Evolutionary conservation across 2,329 filamentous ascomycete genomes (phyloP).

Genomic region (Sclerotinia spermophila): DNA sequence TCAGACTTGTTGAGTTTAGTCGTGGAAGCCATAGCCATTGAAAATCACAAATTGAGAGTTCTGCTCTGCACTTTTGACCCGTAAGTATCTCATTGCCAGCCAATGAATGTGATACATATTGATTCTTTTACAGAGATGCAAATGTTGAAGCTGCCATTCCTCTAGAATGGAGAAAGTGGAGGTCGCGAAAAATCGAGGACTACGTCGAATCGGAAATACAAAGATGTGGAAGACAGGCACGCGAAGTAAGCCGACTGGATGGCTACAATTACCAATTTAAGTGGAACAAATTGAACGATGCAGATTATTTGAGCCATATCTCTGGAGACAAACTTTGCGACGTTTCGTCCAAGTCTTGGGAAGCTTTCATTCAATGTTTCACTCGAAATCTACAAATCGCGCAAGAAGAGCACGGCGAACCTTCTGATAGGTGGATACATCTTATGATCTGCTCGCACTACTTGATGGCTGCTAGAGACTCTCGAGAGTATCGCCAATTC

Average conservation of each 20-base stretch:
- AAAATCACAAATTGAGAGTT: constrained; percentile 12
- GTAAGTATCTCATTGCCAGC: neutral
- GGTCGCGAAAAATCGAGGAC: neutral
- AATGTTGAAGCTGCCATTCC: neutral
- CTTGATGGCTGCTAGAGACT: constrained; percentile 5
- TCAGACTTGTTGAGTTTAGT: too few species aligned
- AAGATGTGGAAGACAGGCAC: constrained; percentile 5
- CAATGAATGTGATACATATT: neutral
- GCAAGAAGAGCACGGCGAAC: neutral
- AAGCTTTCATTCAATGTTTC: constrained; percentile 9
- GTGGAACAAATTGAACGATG: constrained; percentile 6
- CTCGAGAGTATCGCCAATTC: constrained; percentile 2
- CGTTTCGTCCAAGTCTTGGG: neutral
- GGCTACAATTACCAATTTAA: constrained; percentile 1
- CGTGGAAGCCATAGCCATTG: neutral
- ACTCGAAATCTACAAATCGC: constrained; percentile 3
- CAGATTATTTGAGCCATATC: neutral
- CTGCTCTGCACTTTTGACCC: constrained; percentile 10
- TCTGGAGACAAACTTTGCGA: neutral
- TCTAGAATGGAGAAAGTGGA: neutral
- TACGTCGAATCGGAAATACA: constrained; percentile 12
- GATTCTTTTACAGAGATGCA: neutral
- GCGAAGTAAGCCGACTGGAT: neutral
- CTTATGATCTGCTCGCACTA: constrained; percentile 14
- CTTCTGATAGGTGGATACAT: constrained; percentile 11